A percentile compares a stretch with the other conserved stretches of the same genome.
phyloP scores from a whole-genome alignment of 179 eudicot species.

The Nepenthes alata region DNA sequence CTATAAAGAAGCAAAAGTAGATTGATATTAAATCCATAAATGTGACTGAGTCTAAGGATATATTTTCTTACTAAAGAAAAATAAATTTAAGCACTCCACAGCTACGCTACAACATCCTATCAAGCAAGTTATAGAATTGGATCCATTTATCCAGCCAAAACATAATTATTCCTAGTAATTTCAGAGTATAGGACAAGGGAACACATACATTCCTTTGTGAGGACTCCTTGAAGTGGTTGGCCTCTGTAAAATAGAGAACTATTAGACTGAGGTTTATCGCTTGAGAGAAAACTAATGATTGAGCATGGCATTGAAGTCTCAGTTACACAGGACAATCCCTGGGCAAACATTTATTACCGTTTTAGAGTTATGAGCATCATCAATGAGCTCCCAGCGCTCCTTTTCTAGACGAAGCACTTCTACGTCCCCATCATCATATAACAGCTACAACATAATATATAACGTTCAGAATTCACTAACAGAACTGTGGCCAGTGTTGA shows the following conservation, averaged over 20 bases:
- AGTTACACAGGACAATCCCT: no score
- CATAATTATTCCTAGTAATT: no score
- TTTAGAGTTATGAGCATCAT: conserved; percentile 25
- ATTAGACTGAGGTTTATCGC: no score
- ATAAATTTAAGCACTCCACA: no score
- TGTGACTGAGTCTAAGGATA: no score
- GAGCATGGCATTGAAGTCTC: no score
- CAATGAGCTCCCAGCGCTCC: conserved; percentile 78
- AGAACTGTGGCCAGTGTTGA: no score
- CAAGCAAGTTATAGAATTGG: no score
- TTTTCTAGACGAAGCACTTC: conserved; percentile 74
- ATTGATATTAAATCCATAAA: not conserved
- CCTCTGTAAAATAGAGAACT: conserved; percentile 25
- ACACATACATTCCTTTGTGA: conserved; percentile 42
- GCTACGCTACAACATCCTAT: no score
- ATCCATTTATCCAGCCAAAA: no score
- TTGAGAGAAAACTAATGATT: no score
- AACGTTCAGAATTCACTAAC: not conserved
- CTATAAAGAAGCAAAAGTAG: conserved; percentile 16
- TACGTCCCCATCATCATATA: conserved; percentile 82
- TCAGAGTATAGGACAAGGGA: conserved; percentile 3
- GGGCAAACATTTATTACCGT: conserved; percentile 27
- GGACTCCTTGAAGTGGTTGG: conserved; percentile 33
- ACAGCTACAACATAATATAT: conserved; percentile 26
- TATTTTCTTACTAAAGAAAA: no score